Conservation (phyloP, 2,329 filamentous ascomycete genomes). For the Aureobasidium sp. region DNA sequence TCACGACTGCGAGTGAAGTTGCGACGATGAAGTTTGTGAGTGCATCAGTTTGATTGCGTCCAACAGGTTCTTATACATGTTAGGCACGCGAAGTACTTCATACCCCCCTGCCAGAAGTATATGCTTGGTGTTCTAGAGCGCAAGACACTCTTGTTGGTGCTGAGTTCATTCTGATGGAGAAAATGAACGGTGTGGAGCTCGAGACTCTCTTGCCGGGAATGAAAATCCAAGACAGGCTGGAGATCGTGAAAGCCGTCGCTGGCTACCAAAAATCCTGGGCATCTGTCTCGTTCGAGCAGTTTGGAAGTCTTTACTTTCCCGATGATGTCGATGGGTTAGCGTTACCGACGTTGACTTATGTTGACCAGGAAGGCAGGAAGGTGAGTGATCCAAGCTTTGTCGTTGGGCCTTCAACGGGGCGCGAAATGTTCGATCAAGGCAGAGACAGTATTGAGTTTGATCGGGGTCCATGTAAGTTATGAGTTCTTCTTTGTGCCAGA, state of each 20-base stretch:
- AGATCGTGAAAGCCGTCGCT: slow-evolving; percentile 23
- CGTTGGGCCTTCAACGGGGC: not conserved
- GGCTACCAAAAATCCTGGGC: slow-evolving; percentile 22
- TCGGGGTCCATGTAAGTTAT: slow-evolving; percentile 10
- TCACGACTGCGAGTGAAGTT: slow-evolving; percentile 30
- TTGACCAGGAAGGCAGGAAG: not conserved
- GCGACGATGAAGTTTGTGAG: slow-evolving; percentile 15
- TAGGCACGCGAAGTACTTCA: slow-evolving; percentile 24
- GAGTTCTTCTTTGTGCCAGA: not conserved
- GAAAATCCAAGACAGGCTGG: slow-evolving; percentile 18
- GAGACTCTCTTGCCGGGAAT: slow-evolving; percentile 25
- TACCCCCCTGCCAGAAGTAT: slow-evolving; percentile 27
- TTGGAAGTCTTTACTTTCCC: slow-evolving; percentile 26
- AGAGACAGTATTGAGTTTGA: not conserved
- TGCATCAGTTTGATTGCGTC: too few species aligned
- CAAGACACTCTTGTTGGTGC: slow-evolving; percentile 23
- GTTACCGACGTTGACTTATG: not conserved
- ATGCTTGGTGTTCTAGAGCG: slow-evolving; percentile 25
- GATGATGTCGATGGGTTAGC: not conserved
- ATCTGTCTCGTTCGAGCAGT: slow-evolving; percentile 20
- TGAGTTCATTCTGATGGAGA: slow-evolving; percentile 31
- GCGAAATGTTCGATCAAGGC: not conserved
- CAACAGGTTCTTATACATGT: too few species aligned
- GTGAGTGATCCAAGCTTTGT: not conserved
- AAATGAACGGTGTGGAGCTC: slow-evolving; percentile 26